Percentiles rank a stretch among this genome's conserved stretches.
Evolutionary conservation across 1,139 yeast genomes (phyloP).

Genomic region (Candida freyschussii): DNA sequence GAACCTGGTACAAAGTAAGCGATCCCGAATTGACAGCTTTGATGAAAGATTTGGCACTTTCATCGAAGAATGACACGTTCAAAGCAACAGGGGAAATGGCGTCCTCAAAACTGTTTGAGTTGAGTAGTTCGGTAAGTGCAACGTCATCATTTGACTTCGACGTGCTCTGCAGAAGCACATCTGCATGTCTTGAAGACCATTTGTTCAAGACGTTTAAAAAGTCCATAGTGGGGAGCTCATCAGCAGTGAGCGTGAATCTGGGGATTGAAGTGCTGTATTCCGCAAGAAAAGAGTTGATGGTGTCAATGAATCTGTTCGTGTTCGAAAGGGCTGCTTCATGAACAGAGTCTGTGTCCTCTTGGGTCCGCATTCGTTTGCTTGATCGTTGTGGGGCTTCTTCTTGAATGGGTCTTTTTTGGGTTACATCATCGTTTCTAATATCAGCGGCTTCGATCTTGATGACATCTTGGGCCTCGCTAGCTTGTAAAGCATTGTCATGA

Average conservation of each 20-base stretch:
- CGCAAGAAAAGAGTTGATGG: conserved; percentile 9
- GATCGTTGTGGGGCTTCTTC: conserved; percentile 28
- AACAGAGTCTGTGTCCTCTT: conserved; percentile 28
- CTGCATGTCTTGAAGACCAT: conserved; percentile 41
- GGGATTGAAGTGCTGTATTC: conserved; percentile 4
- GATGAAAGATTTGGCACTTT: conserved; percentile 11
- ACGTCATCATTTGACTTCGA: conserved; percentile 5
- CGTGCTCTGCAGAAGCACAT: conserved; percentile 28
- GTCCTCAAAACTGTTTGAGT: conserved; percentile 25
- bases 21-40: conserved; percentile 3
- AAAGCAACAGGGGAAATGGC: neutral
- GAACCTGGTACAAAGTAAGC: conserved; percentile 33
- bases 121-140: conserved; percentile 26
- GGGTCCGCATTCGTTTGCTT: conserved; percentile 33
- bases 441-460: too few relatives aligned
- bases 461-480: too few relatives aligned
- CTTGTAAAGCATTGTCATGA: too few relatives aligned
- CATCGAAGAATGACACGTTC: conserved; percentile 11
- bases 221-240: conserved; percentile 25
- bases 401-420: conserved; percentile 5
- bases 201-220: conserved; percentile 34
- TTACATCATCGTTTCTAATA: too few relatives aligned
- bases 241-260: neutral
- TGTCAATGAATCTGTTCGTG: conserved; percentile 8
- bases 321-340: conserved; percentile 16